Evolutionary conservation across 2,329 filamentous ascomycete species (phyloP).

Genomic region (Cladophialophora yegresii): DNA sequence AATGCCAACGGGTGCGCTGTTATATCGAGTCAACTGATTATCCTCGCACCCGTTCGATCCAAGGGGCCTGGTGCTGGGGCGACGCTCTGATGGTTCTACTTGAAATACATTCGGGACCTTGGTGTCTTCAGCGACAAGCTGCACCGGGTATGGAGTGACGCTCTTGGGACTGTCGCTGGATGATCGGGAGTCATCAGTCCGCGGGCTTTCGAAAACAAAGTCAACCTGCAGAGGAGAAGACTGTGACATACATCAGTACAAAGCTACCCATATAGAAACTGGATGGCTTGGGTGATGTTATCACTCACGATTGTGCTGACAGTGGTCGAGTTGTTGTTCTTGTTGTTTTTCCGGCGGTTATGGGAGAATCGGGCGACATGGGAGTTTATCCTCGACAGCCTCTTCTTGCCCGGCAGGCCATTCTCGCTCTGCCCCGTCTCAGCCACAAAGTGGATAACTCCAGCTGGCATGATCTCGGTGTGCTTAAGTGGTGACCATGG

Average conservation of each 20-base stretch:
- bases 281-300: not conserved
- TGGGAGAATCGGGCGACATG: conserved; percentile 18
- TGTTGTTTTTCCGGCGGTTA: conserved; percentile 14
- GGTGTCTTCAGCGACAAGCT: not conserved
- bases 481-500: conserved; percentile 3
- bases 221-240: conserved; percentile 13
- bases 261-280: not conserved
- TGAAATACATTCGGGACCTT: not conserved
- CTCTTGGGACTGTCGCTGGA: conserved; percentile 6
- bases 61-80: conserved; percentile 4
- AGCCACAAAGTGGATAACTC: conserved; percentile 16
- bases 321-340: not conserved
- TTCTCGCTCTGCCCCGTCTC: conserved; percentile 15
- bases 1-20: not conserved
- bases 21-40: conserved; percentile 3
- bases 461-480: conserved; percentile 6
- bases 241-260: not conserved
- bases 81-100: not conserved
- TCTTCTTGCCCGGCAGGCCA: conserved; percentile 8
- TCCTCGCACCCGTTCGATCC: not conserved
- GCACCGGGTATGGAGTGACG: not conserved
- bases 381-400: conserved; percentile 15
- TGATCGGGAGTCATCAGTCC: not conserved
- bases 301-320: conserved; percentile 13
- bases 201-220: conserved; percentile 12